Base-by-base conservation (phyloP, 371 early-diverging fungal species). In the Zychaea mexicana region DNA sequence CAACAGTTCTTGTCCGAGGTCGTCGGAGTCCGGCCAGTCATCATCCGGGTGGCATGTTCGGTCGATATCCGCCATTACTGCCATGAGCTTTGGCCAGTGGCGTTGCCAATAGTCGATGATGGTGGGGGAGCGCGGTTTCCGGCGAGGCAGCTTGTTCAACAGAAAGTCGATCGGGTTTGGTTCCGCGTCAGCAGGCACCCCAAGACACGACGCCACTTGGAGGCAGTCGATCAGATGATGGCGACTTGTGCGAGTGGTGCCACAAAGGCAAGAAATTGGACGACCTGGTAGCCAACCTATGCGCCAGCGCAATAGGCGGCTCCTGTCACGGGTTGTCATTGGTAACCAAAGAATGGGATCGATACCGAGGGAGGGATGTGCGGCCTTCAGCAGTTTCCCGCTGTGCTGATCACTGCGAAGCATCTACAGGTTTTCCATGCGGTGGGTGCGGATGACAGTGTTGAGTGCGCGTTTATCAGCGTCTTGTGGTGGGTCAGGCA, bases 311-410 rank as follows among this genome's bases (percentile, higher is more conserved):
- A 60, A 19, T 9, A 39, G 24, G 22, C 60, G 47, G 19, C 47
- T 60, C 2, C 60, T 21, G 7, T 60, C 46, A 6, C 19, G 13
- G 8, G 46, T 6, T 42, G 60, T 46, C 47, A 60, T 60, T 6
- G 60, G 47, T 19, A 60, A 15, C 47, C 45, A 60, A 22, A 60
- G 26, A 26, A 60, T 60, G 22, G 49, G 60, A 26, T 60, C 60
- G 13, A 60, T 46, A 9, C 28, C 26, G 1, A 60, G 22, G 17
- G 9, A 21, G 12, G 2, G 27, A 19, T 47, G 24, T n/a, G 47
- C 42, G 12, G 38, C 30, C 7, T 13, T 3, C 7, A 42, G 4
- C 7, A 13, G 7, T 12, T 12, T 42, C 17, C n/a, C n/a, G 15
- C n/a, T 42, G 12, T 42, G n/a, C 17, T 42, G 42, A 42, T 7